These are phyloP conservation scores for Termitomyces sp. DNA, from an alignment of 768 basidiomycete species.

Conservation along the genomic window DNA sequence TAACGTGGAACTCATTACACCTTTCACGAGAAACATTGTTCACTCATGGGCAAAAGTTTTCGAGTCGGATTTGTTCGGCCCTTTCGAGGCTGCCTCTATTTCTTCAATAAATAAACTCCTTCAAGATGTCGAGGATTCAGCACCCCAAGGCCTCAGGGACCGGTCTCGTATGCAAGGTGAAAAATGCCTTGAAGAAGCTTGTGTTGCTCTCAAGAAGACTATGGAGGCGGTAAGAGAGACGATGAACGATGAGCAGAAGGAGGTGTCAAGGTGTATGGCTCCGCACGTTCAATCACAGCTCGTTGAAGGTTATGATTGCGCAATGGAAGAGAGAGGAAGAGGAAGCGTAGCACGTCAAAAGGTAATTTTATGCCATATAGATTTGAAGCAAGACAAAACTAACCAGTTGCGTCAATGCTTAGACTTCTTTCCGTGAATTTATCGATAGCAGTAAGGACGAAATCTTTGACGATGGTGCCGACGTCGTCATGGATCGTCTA, in stretches of 20 bases:
- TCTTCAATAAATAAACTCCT: conserved; percentile 36
- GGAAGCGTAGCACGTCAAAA: conserved; percentile 60
- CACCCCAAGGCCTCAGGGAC: conserved; percentile 47
- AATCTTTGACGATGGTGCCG: conserved; percentile 48
- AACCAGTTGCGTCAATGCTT: not conserved
- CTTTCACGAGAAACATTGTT: conserved; percentile 55
- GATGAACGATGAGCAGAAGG: conserved; percentile 50
- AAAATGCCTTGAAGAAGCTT: conserved; percentile 44
- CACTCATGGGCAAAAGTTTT: conserved; percentile 55
- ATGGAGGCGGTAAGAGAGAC: conserved; percentile 44
- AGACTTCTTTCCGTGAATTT: conserved; percentile 45
- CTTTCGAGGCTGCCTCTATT: conserved; percentile 35
- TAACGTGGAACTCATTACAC: conserved; percentile 52
- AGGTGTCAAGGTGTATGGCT: conserved; percentile 49
- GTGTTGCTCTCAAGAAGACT: conserved; percentile 39
- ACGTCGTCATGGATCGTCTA: conserved; percentile 42
- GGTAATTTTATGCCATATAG: conserved; percentile 8
- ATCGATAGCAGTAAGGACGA: conserved; percentile 37
- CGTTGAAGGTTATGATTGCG: conserved; percentile 43
- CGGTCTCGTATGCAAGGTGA: conserved; percentile 45
- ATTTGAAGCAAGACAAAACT: not conserved
- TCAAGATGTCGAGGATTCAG: conserved; percentile 45
- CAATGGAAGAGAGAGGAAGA: conserved; percentile 47
- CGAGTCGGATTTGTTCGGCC: conserved; percentile 48
- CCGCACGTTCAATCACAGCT: conserved; percentile 51